phyloP scores from a whole-genome alignment of 371 early-diverging fungal genomes.

The Rhizopus microsporus region DNA sequence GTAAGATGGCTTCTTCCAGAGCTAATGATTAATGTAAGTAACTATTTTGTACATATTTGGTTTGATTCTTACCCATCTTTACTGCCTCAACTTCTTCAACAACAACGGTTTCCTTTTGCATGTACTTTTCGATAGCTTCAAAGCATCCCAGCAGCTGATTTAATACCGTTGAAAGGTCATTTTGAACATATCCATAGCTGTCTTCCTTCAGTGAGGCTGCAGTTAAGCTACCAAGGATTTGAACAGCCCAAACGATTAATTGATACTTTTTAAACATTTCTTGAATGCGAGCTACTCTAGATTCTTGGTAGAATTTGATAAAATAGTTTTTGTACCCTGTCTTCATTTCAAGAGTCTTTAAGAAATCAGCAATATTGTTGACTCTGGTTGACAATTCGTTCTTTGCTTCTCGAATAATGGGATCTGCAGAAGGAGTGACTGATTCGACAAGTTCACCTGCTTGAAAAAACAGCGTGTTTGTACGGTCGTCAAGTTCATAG shows the following conservation, averaged over 20 bases:
- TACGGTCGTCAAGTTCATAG: slow-evolving; percentile 27
- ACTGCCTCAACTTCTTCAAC: slow-evolving; percentile 31
- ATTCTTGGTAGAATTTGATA: slow-evolving; percentile 23
- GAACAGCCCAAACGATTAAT: slow-evolving; percentile 48
- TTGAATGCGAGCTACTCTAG: slow-evolving; percentile 34
- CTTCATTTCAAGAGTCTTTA: slow-evolving; percentile 14
- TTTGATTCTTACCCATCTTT: slow-evolving; percentile 23
- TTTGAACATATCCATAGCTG: slow-evolving; percentile 56
- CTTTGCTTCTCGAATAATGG: slow-evolving; percentile 9
- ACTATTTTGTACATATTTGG: background rate
- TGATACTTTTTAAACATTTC: slow-evolving; percentile 45
- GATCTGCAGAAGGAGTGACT: slow-evolving; percentile 6
- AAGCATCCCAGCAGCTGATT: slow-evolving; percentile 48
- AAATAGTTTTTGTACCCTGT: background rate
- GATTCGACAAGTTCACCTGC: slow-evolving; percentile 11
- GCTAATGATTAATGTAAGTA: slow-evolving; percentile 25
- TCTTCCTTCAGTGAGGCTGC: slow-evolving; percentile 56
- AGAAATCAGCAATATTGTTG: slow-evolving; percentile 3
- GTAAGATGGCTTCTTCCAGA: slow-evolving; percentile 54
- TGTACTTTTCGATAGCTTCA: slow-evolving; percentile 35
- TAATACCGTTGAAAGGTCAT: slow-evolving; percentile 49
- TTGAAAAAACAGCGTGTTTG: slow-evolving; percentile 16
- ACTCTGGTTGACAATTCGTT: background rate
- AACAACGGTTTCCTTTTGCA: slow-evolving; percentile 20
- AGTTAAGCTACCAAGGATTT: slow-evolving; percentile 51